Base-by-base conservation (phyloP, 176 grass and related monocot genomes). In the Canna indica region DNA sequence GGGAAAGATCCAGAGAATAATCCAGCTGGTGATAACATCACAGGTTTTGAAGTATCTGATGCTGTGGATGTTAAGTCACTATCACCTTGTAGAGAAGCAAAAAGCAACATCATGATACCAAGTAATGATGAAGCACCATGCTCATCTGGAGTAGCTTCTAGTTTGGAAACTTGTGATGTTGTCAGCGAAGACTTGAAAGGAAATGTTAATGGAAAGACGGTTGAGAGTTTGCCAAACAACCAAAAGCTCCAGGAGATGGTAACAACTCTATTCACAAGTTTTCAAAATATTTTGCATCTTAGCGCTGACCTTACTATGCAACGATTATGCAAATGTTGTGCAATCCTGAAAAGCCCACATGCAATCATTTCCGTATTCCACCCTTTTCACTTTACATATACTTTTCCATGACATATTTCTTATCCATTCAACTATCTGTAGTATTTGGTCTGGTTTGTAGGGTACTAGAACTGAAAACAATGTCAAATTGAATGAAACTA, bases 191-290 rank as follows among this genome's bases (percentile, higher is more conserved):
- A 90, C 79, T 54, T 64, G 67, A 78, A 64, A 31, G 77, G 70
- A 54, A 78, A 69, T 78, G 61, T 27, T 77, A 57, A 56, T 56
- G 24, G 29, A 44, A 38, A 30, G 57, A 32, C 31, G 33, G 33
- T 50, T 65, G 62, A 85, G 24, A 75, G 70, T 67, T 59, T 50
- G 71, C 54, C 45, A 72, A 85, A 77, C 22, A 46, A 78, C 59
- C 77, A 81, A 82, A 75, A 74, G 26, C 78, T 75, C 48, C 38
- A 47, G 74, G 83, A 76, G 65, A 68, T 48, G 77, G 94, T 99
- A 93, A 82, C 75, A 46, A 10, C n/a, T 65, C 18, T 65, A n/a
- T 65, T 36, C 17, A 36, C 32, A 36, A 65, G 62, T 38, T 65
- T n/a, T 8, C 7, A 65, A 36, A 31, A n/a, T 12, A 31, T 65